Evolutionary conservation across 139 green algal genomes (phyloP).

Genomic region (Micractinium sp.): DNA sequence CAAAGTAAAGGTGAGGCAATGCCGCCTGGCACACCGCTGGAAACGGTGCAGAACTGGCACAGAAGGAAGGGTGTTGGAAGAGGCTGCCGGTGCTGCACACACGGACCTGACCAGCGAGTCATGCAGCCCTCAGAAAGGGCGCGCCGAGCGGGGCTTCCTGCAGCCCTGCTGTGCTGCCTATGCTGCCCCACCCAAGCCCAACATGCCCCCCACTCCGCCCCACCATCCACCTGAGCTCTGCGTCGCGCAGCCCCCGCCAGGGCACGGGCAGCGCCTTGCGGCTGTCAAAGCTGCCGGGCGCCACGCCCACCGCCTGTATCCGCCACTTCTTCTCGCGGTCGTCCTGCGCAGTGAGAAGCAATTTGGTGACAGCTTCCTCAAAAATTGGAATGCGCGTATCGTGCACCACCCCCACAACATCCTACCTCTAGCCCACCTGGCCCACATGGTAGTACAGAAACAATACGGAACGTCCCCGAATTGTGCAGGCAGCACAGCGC

Average conservation of each 20-base stretch:
- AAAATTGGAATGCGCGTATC: no score
- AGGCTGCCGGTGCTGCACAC: neutral
- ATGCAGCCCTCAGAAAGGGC: neutral
- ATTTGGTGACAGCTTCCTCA: no score
- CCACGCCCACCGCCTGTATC: conserved; percentile 82
- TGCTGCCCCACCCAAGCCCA: neutral
- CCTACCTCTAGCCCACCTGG: no score
- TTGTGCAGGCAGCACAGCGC: no score
- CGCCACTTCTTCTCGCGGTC: conserved; percentile 83
- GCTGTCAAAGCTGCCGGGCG: conserved; percentile 84
- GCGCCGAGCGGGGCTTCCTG: no score
- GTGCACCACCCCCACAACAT: no score
- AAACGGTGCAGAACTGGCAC: neutral
- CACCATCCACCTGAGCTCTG: conserved; percentile 7
- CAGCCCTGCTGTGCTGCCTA: no score
- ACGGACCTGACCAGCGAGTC: neutral
- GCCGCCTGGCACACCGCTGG: neutral
- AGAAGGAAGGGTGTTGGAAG: neutral
- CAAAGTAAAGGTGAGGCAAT: neutral
- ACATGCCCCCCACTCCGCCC: neutral
- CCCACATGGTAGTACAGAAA: no score
- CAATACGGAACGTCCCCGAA: no score
- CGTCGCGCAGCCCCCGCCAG: conserved; percentile 91
- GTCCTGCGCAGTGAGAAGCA: conserved; percentile 60
- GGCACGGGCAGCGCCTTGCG: conserved; percentile 81